These are phyloP conservation scores for Xylariales sp. DNA, from an alignment of 2,329 filamentous ascomycete genomes.

Conservation along the genomic window DNA sequence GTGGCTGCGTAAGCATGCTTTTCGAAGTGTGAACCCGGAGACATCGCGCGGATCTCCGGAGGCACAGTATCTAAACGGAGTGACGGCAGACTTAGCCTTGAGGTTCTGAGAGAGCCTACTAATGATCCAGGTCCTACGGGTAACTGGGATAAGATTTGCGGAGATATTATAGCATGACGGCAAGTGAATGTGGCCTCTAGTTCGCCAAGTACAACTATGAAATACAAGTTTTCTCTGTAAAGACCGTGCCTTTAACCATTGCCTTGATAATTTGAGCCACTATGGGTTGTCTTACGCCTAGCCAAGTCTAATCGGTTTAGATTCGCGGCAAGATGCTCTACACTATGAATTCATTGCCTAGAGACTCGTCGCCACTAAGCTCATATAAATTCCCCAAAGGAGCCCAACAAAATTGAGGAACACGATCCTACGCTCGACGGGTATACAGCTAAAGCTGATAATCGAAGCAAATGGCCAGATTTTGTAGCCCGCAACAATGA, in stretches of 20 bases:
- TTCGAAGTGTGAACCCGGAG: slow-evolving; percentile 1
- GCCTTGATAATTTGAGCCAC: not conserved
- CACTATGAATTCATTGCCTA: not conserved
- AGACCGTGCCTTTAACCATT: not conserved
- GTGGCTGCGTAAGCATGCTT: not conserved
- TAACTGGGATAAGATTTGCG: not conserved
- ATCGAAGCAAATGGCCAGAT: slow-evolving; percentile 65
- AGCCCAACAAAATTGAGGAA: slow-evolving; percentile 62
- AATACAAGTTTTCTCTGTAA: not conserved
- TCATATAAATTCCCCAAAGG: slow-evolving; percentile 65
- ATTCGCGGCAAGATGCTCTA: not conserved
- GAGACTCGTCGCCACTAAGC: slow-evolving; percentile 58
- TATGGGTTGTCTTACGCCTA: not conserved
- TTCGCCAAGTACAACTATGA: not conserved
- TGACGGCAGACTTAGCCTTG: not conserved
- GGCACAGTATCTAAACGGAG: not conserved
- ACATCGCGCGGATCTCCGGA: not conserved
- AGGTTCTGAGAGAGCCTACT: not conserved
- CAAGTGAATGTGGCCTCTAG: not conserved
- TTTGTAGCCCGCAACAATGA: slow-evolving; percentile 63
- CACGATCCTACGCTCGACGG: slow-evolving; percentile 61
- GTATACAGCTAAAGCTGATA: slow-evolving; percentile 62
- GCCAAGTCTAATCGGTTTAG: not conserved
- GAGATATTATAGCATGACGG: not conserved
- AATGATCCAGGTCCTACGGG: not conserved